Evolutionary conservation across 495 filamentous ascomycete genomes (phyloP), one percentile per base, ranked within the genome.

Genomic region (Gamarada debralockiae): DNA sequence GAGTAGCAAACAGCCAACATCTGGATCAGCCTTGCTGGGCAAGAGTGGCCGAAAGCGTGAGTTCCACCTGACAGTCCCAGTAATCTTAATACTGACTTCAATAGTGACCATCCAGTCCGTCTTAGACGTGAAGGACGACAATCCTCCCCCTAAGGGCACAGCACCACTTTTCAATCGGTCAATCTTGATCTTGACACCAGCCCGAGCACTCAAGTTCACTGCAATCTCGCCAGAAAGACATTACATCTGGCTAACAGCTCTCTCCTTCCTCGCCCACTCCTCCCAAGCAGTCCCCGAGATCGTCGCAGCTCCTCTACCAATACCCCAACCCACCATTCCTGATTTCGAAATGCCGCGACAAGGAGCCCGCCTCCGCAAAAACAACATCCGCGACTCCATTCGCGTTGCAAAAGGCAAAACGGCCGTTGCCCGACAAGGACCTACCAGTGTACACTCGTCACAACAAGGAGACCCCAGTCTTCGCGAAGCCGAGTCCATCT

Each of bases 1-100:
- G 93, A 96, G 92, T 67, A 95, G 86, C 78, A 96, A 96, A 76
- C 95, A 97, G 69, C 93, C 93, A 18, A 88, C 85, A 18, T 87
- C 84, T 58, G 89, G 88, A 24, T 86, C 82, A 61, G 92, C 93
- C 20, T 71, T 97, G 67, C 75, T 97, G 73, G 93, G 93, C 53
- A 98, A 97, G 76, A 88, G 84, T 72, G 95, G 95, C 25, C 84
- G 93, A 61, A 98, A 98, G 70, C 74, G 92, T 96, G 79, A 83
- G 92, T 73, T 36, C 41, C 23, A 17, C 34, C 43, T 27, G 13
- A 9, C 41, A 39, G 9, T 48, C 7, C 7, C 9, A 22, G 17
- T 25, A 21, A 21, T 20, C 13, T 46, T 47, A 21, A 38, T n/a
- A 41, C 27, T 68, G 44, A 73, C 67, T 45, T 52, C 57, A 29